Evolutionary conservation across 1,139 yeast species (phyloP), one percentile per base, ranked within the genome.

Genomic region (Debaryomycetaceae sp.): DNA sequence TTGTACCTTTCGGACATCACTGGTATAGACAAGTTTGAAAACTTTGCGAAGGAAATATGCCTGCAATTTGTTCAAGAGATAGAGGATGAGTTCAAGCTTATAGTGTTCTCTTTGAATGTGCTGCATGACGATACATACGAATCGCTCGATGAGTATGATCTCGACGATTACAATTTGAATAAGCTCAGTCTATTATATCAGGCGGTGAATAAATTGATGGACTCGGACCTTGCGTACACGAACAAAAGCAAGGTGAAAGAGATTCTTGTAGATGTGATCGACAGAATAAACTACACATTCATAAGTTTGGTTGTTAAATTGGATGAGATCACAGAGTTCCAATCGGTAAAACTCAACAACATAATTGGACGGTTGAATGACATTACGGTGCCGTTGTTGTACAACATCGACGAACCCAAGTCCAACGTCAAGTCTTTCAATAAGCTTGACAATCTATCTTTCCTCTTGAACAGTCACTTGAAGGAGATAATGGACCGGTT

Each of bases 401-500:
- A 23, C 31, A 40, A 24, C 8, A 39, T 54, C 11, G 48, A 50
- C 6, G 52, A 55, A 13, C 54, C 60, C 6, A 47, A 47, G 17
- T 58, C 58, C 41, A 48, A 47, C 31, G 54, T 63, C 34, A 60
- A 57, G 30, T 63, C 69, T 14, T 72, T 65, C 53, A 68, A 70
- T 46, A 79, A 76, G 51, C 56, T 80, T 37, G 58, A 58, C 11
- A 81, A 80, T 54, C 59, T 78, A 30, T 62, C 66, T 39, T 63
- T 70, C 42, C 61, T 85, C 37, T 59, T 85, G 42, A 74, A 72
- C 33, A 70, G 72, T 43, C 86, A 83, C 54, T 66, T 90, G 59
- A 81, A 75, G 34, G 85, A 82, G 38, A 89, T 90, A 41, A 76
- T 85, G 75, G 85, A 80, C 30, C 60, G 80, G 56, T 86, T 85